Base-by-base conservation (phyloP, 2,329 filamentous ascomycete species). In the Talaromyces sp. region DNA sequence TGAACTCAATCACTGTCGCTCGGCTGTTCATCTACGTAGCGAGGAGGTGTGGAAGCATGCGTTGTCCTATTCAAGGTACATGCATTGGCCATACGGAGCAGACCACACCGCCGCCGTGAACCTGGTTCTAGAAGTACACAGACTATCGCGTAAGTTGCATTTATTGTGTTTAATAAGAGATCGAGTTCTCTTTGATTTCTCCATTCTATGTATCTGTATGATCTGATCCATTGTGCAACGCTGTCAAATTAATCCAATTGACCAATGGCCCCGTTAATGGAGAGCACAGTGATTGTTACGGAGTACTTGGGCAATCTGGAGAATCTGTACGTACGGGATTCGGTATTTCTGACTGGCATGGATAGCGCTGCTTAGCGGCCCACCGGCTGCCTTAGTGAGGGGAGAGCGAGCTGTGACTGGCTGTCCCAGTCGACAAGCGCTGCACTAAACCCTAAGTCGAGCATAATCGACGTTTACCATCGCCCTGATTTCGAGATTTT, bases 371-470 rank as follows among this genome's bases (percentile, higher is more conserved):
- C 31, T 17, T 25, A 25, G 21, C 13, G 13, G n/a, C n/a, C n/a
- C n/a, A n/a, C n/a, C 2, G 2, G 40, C 39, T 43, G 40, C 25
- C 17, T 39, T 57, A 51, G 55, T 41, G 55, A 57, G 55, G 55
- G 55, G 55, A 40, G 28, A 21, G 9, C 22, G 45, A n/a, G 35
- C 35, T 17, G 43, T 37, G 22, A 51, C 36, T 57, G 55, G 55
- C 45, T 37, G 35, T 35, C 8, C 17, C 35, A 46, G 43, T 57
- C 45, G 45, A 57, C 45, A 51, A 51, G 55, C 33, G 43, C 55
- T 21, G 36, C 37, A 50, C 45, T 48, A 48, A 35, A 48, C 45
- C 45, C n/a, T 48, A 48, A 48, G 25, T n/a, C 10, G 25, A 48
- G 28, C 28, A 48, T 33, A 48, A 13, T 35, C 28, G 19, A 46